Evolutionary conservation across 192 early-diverging fungal genomes (phyloP).

Genomic region (Backusella tarrabulga): DNA sequence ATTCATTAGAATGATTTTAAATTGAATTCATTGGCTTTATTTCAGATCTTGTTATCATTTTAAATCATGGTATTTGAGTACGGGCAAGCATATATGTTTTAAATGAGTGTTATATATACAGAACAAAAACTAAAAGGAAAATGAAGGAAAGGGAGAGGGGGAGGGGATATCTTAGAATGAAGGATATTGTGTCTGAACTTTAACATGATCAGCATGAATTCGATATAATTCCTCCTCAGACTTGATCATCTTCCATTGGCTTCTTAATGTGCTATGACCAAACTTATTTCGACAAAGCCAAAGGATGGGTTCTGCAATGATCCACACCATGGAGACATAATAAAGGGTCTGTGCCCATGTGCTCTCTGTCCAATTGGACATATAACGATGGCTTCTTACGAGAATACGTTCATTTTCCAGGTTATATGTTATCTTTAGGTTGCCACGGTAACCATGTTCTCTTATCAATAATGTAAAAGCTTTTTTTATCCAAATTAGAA

Average conservation of each 20-base stretch:
- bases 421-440: conserved; percentile 34
- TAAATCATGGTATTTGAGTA: too few relatives aligned
- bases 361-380: conserved; percentile 25
- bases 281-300: conserved; percentile 19
- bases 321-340: conserved; percentile 45
- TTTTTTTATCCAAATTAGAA: neutral
- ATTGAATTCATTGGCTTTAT: too few relatives aligned
- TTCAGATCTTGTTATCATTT: too few relatives aligned
- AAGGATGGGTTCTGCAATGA: conserved; percentile 38
- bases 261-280: conserved; percentile 30
- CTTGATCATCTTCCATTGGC: conserved; percentile 27
- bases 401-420: conserved; percentile 28
- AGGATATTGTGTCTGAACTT: neutral
- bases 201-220: neutral
- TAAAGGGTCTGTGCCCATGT: conserved; percentile 26
- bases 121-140: too few relatives aligned
- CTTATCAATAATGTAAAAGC: conserved; percentile 36
- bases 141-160: too few relatives aligned
- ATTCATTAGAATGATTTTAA: too few relatives aligned
- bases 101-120: too few relatives aligned
- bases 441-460: conserved; percentile 31
- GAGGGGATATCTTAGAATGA: neutral
- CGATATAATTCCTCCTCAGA: conserved; percentile 27
- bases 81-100: too few relatives aligned
- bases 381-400: conserved; percentile 26